These are phyloP conservation scores for Entoloma clypeatum DNA, from an alignment of 1,284 basidiomycete genomes.

Conservation along the genomic window DNA sequence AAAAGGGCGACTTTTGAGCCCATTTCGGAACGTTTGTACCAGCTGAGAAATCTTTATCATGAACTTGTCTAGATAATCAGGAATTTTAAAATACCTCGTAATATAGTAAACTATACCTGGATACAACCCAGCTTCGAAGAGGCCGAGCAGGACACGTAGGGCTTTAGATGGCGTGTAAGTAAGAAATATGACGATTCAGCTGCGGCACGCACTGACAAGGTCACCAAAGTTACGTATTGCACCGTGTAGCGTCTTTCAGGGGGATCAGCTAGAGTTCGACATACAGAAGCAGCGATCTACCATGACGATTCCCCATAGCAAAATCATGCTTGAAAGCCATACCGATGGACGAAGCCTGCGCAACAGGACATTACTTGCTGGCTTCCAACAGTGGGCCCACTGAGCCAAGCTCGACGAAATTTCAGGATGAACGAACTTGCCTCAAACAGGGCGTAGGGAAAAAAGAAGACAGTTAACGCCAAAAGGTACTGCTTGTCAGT, in stretches of 20 bases:
- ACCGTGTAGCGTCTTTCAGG: slow-evolving; percentile 47
- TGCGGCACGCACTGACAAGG: slow-evolving; percentile 39
- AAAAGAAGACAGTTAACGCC: slow-evolving; percentile 55
- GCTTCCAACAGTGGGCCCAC: slow-evolving; percentile 28
- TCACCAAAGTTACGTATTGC: slow-evolving; percentile 46
- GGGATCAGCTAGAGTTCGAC: slow-evolving; percentile 4
- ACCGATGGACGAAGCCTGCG: slow-evolving; percentile 54
- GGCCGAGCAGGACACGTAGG: slow-evolving; percentile 48
- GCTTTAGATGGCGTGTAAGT: slow-evolving; percentile 26
- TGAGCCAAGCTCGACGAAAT: background rate
- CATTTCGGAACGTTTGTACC: slow-evolving; percentile 60
- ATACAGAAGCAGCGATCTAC: slow-evolving; percentile 26
- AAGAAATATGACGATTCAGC: slow-evolving; percentile 2
- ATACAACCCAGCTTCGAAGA: slow-evolving; percentile 51
- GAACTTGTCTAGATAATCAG: background rate
- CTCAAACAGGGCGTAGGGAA: slow-evolving; percentile 54
- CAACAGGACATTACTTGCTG: slow-evolving; percentile 52
- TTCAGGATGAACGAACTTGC: slow-evolving; percentile 31
- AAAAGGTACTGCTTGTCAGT: slow-evolving; percentile 51
- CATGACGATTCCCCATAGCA: slow-evolving; percentile 59
- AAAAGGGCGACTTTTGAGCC: slow-evolving; percentile 59
- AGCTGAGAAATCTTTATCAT: slow-evolving; percentile 29
- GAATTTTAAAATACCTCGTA: slow-evolving; percentile 37
- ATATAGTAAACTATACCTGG: slow-evolving; percentile 56
- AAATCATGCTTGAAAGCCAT: slow-evolving; percentile 54